Conservation (phyloP, 352 stramenopile genomes). For the Halophytophthora polymorphica region DNA sequence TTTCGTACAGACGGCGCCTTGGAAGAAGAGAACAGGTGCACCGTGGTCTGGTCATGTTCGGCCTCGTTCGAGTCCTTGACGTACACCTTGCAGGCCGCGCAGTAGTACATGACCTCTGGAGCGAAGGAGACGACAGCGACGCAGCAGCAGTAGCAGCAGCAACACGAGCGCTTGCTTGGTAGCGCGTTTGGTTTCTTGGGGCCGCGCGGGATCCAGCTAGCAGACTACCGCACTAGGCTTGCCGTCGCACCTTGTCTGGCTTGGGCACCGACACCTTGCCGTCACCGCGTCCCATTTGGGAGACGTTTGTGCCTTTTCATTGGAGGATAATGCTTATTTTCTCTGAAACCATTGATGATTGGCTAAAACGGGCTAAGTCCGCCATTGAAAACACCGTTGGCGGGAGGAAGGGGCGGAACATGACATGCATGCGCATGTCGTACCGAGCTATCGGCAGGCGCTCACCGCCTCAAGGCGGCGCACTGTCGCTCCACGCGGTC, state of each 20-base stretch:
- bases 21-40: conserved; percentile 45
- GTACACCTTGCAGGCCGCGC: conserved; percentile 57
- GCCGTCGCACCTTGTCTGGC: no score
- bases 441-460: background rate
- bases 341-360: conserved; percentile 11
- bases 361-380: conserved; percentile 12
- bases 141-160: no score
- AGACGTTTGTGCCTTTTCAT: background rate
- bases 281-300: background rate
- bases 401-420: background rate
- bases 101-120: conserved; percentile 50
- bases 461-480: conserved; percentile 19
- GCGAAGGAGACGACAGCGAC: no score
- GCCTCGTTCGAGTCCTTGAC: conserved; percentile 42
- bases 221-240: no score
- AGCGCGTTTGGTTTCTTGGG: no score
- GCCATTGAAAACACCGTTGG: background rate
- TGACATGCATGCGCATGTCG: background rate
- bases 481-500: conserved; percentile 33
- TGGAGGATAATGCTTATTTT: background rate
- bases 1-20: conserved; percentile 43
- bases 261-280: no score
- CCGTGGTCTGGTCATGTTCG: conserved; percentile 55
- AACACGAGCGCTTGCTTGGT: no score
- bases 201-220: no score